These are phyloP conservation scores for Epichloe aotearoae DNA, from an alignment of 2,329 filamentous ascomycete species.

Conservation along the genomic window DNA sequence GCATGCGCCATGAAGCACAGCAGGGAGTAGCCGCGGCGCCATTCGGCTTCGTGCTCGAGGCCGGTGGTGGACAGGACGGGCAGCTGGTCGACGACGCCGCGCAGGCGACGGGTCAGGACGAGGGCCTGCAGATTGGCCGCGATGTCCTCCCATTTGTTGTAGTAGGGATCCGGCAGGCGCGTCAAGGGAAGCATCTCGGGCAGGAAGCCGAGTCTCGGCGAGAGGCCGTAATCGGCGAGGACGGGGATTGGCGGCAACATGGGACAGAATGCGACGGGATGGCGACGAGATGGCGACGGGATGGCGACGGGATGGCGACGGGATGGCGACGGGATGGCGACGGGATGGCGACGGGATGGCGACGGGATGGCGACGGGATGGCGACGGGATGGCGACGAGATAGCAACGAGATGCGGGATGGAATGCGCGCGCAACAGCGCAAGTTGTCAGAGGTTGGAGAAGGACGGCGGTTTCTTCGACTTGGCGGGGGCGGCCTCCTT, in stretches of 20 bases:
- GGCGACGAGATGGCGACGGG: neutral
- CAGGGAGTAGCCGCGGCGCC: conserved; percentile 84
- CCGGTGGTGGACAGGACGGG: conserved; percentile 73
- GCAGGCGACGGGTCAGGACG: conserved; percentile 72
- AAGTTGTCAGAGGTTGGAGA: neutral
- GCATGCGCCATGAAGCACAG: conserved; percentile 85
- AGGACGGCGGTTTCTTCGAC: too few relatives aligned
- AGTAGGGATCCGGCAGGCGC: conserved; percentile 76
- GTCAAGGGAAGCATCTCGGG: conserved; percentile 69
- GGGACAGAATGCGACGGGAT: conserved; percentile 1
- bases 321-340: too few relatives aligned
- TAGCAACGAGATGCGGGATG: too few relatives aligned
- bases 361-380: neutral
- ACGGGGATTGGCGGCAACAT: conserved; percentile 49
- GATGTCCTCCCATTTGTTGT: conserved; percentile 86
- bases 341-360: too few relatives aligned
- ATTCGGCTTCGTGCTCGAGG: conserved; percentile 75
- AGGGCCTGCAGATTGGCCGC: conserved; percentile 75
- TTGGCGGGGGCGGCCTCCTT: too few relatives aligned
- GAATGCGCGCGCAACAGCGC: neutral
- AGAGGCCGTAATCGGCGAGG: conserved; percentile 69
- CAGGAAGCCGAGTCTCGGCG: conserved; percentile 71
- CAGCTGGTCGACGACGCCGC: conserved; percentile 64
- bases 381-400: neutral
- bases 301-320: too few relatives aligned